Evolutionary conservation across 2,329 filamentous ascomycete species (phyloP).

Genomic region (Didymella keratinophila): DNA sequence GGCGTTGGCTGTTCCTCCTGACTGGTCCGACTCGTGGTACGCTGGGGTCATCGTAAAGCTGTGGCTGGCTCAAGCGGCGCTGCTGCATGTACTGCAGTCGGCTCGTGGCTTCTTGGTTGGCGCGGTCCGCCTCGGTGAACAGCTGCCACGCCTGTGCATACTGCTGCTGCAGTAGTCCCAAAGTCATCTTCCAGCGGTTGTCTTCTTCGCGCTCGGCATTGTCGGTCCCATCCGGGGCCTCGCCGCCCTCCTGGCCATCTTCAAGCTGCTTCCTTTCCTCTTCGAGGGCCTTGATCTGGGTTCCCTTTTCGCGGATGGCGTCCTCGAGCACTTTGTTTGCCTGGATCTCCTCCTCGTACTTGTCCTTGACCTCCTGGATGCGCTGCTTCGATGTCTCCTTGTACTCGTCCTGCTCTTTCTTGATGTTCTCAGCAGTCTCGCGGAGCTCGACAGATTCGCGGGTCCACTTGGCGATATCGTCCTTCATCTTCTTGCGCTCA

Average conservation of each 20-base stretch:
- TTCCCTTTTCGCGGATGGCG: slow-evolving; percentile 74
- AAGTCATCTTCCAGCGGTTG: slow-evolving; percentile 63
- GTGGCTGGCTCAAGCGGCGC: slow-evolving; percentile 50
- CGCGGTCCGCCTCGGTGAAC: slow-evolving; percentile 48
- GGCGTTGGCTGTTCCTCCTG: slow-evolving; percentile 52
- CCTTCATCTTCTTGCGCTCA: slow-evolving; percentile 73
- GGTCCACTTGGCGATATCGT: slow-evolving; percentile 74
- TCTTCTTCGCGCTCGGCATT: slow-evolving; percentile 56
- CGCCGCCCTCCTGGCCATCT: slow-evolving; percentile 53
- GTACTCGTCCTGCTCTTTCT: slow-evolving; percentile 50
- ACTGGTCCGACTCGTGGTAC: slow-evolving; percentile 42
- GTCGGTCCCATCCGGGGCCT: slow-evolving; percentile 53
- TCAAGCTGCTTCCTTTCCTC: slow-evolving; percentile 67
- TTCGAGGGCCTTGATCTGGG: slow-evolving; percentile 76
- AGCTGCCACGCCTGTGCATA: slow-evolving; percentile 51
- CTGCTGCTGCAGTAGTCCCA: slow-evolving; percentile 62
- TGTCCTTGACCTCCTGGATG: slow-evolving; percentile 52
- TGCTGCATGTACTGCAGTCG: slow-evolving; percentile 53
- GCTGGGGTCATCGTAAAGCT: slow-evolving; percentile 46
- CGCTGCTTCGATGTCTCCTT: slow-evolving; percentile 49
- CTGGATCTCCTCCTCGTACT: slow-evolving; percentile 53
- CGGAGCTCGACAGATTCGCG: slow-evolving; percentile 66
- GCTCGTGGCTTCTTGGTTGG: slow-evolving; percentile 50
- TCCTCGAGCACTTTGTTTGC: slow-evolving; percentile 71
- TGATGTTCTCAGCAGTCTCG: slow-evolving; percentile 60